Conservation (phyloP, 495 filamentous ascomycete genomes). For the Evansstolkia leycettana region DNA sequence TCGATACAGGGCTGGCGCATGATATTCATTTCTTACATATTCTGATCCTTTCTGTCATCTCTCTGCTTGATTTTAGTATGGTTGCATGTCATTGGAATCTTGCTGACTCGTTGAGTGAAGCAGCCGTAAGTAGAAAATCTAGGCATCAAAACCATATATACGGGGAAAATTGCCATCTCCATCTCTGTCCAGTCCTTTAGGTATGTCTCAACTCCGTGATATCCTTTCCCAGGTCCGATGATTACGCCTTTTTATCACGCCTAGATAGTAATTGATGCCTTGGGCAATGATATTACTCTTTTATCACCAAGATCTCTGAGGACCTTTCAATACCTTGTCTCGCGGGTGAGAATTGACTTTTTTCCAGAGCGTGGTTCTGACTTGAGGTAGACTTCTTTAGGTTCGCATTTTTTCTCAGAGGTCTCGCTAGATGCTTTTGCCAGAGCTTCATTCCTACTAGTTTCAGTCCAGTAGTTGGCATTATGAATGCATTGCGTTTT, state of each 20-base stretch:
- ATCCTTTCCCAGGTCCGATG: constrained; percentile 39
- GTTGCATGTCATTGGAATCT: constrained; percentile 1
- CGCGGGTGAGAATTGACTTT: too few relatives aligned
- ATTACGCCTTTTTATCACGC: constrained; percentile 59
- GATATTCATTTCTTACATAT: constrained; percentile 98
- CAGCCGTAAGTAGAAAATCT: neutral
- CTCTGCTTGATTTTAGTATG: constrained; percentile 7
- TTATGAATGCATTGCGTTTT: too few relatives aligned
- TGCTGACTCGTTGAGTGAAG: constrained; percentile 13
- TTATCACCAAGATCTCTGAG: constrained; percentile 88
- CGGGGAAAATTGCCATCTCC: too few relatives aligned
- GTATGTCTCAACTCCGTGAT: constrained; percentile 9
- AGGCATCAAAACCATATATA: neutral
- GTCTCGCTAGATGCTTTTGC: too few relatives aligned
- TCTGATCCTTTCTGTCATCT: constrained; percentile 45
- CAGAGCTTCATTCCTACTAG: too few relatives aligned
- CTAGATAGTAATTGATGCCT: constrained; percentile 81
- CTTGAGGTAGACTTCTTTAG: neutral
- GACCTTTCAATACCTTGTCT: constrained; percentile 9
- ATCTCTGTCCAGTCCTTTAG: constrained; percentile 1
- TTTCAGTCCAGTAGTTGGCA: too few relatives aligned
- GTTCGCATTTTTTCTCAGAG: too few relatives aligned
- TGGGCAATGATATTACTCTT: constrained; percentile 47
- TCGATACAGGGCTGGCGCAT: constrained; percentile 59
- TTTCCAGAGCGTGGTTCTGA: neutral